Evolutionary conservation across 768 basidiomycete species (phyloP).

Genomic region (Tubosaeta sp.): DNA sequence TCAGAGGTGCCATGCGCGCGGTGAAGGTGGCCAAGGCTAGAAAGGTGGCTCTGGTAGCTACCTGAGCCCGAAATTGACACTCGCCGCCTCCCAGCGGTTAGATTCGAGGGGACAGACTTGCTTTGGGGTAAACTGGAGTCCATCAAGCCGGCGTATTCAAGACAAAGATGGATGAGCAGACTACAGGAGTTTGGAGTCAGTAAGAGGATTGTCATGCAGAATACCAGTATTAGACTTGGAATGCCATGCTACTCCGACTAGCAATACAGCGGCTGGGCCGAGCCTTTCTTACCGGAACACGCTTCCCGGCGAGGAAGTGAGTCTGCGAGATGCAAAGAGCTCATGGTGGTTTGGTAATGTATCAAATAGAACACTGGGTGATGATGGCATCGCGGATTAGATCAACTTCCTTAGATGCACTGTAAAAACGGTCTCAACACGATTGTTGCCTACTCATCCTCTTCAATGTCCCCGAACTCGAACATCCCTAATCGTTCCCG

Average conservation of each 20-base stretch:
- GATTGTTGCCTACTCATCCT: constrained; percentile 51
- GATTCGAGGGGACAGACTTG: constrained; percentile 23
- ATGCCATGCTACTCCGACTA: neutral
- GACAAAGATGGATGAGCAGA: neutral
- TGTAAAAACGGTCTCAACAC: constrained; percentile 14
- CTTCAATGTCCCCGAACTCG: constrained; percentile 88
- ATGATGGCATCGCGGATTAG: constrained; percentile 6
- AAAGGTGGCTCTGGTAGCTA: constrained; percentile 45
- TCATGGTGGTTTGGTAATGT: neutral
- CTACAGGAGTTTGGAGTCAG: neutral
- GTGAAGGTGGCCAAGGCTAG: constrained; percentile 38
- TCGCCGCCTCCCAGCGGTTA: constrained; percentile 11
- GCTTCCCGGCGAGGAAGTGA: neutral
- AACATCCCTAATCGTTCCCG: constrained; percentile 77
- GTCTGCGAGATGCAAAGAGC: neutral
- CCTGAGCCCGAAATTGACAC: constrained; percentile 33
- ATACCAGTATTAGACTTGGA: neutral
- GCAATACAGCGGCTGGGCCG: too few relatives aligned
- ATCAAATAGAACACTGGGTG: constrained; percentile 1
- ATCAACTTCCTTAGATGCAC: constrained; percentile 13
- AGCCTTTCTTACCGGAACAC: neutral
- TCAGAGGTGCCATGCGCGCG: constrained; percentile 32
- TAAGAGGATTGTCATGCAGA: neutral
- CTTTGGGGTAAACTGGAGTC: constrained; percentile 18
- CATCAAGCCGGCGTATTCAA: constrained; percentile 5